Percentiles rank a stretch among this genome's conserved stretches.
Evolutionary conservation across 2,329 filamentous ascomycete genomes (phyloP).

Genomic region (Trichophyton mentagrophytes): DNA sequence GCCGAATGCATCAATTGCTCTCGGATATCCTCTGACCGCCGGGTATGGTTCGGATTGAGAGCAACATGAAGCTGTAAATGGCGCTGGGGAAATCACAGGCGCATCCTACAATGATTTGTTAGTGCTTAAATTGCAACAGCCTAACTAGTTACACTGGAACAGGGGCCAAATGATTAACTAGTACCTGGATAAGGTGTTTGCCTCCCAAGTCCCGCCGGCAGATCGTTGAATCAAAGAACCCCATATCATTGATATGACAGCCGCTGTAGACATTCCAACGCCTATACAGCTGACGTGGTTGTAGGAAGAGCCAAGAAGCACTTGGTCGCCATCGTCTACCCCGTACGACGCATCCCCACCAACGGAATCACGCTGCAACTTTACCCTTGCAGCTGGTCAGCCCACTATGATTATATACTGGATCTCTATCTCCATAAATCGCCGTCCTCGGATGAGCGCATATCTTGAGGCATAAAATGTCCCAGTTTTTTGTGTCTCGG

Average conservation of each 20-base stretch:
- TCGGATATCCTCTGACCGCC: slow-evolving; percentile 37
- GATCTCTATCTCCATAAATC: neutral
- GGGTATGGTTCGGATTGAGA: slow-evolving; percentile 39
- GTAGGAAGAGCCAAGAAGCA: slow-evolving; percentile 12
- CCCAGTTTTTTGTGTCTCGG: neutral
- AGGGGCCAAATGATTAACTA: neutral
- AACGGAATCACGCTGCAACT: too few species aligned
- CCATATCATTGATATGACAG: slow-evolving; percentile 46
- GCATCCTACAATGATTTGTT: slow-evolving; percentile 30
- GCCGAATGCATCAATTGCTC: slow-evolving; percentile 38
- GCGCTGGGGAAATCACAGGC: slow-evolving; percentile 42
- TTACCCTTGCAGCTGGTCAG: too few species aligned
- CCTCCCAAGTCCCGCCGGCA: slow-evolving; percentile 51
- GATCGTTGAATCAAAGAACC: slow-evolving; percentile 45
- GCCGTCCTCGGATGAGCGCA: neutral
- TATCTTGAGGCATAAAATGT: neutral
- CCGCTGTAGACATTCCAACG: slow-evolving; percentile 48
- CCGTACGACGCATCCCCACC: neutral
- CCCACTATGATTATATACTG: too few species aligned
- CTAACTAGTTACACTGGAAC: neutral
- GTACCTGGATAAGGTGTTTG: slow-evolving; percentile 45
- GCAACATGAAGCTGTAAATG: slow-evolving; percentile 45
- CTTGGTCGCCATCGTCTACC: neutral
- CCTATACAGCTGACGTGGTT: slow-evolving; percentile 35
- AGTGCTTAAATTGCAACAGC: neutral